Evolutionary conservation across 108 stramenopile genomes (phyloP).

Genomic region (Pseudonitzschia pungens): DNA sequence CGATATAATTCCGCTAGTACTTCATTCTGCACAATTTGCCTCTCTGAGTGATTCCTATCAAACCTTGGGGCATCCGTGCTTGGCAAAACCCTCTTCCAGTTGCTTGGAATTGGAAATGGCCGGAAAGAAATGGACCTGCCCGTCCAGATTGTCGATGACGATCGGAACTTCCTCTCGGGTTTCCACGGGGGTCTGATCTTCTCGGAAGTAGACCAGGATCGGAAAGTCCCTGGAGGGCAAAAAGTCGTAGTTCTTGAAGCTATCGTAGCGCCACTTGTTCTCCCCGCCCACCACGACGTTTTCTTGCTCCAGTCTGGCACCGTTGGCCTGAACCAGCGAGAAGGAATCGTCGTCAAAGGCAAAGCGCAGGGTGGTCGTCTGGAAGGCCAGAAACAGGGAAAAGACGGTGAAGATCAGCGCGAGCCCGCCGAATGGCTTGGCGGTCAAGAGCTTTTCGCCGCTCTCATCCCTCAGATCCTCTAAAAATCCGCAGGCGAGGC

Average conservation of each 20-base stretch:
- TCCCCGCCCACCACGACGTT: constrained; percentile 61
- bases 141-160: constrained; percentile 23
- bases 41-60: not conserved
- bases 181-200: constrained; percentile 52
- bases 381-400: constrained; percentile 51
- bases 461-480: constrained; percentile 34
- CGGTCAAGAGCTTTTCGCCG: constrained; percentile 19
- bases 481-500: constrained; percentile 29
- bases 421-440: constrained; percentile 40
- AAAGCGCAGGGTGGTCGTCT: constrained; percentile 61
- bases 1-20: too few relatives aligned
- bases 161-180: constrained; percentile 52
- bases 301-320: constrained; percentile 29
- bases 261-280: constrained; percentile 64
- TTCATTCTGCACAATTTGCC: too few relatives aligned
- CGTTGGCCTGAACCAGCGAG: constrained; percentile 43
- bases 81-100: constrained; percentile 51
- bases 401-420: constrained; percentile 43
- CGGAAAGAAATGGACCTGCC: constrained; percentile 66
- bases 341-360: constrained; percentile 57
- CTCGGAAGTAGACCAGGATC: constrained; percentile 69
- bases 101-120: constrained; percentile 57
- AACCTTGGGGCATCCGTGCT: constrained; percentile 38
- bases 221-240: constrained; percentile 57
- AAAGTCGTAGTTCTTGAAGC: constrained; percentile 65